Conservation (phyloP, 2,329 filamentous ascomycete genomes). For the Beauveria bassiana region DNA sequence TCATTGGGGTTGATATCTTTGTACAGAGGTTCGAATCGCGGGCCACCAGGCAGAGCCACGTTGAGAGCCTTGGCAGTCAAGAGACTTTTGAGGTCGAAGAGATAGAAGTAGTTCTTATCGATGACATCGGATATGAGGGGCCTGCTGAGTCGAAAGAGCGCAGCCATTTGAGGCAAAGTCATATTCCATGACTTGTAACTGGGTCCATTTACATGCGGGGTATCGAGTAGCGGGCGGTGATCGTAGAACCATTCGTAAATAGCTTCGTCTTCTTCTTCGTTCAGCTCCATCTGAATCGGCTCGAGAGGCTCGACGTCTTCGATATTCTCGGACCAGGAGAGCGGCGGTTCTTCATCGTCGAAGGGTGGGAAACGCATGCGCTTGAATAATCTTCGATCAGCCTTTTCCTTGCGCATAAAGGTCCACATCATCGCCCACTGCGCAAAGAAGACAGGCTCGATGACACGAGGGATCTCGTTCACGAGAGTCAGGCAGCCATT, state of each 20-base stretch:
- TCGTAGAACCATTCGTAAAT: conserved; percentile 98
- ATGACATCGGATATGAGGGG: conserved; percentile 86
- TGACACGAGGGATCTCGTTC: conserved; percentile 92
- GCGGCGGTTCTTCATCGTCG: conserved; percentile 93
- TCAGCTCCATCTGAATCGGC: conserved; percentile 96
- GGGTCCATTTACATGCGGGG: conserved; percentile 86
- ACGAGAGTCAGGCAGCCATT: conserved; percentile 96
- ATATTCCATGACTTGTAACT: conserved; percentile 98
- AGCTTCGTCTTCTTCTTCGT: conserved; percentile 84
- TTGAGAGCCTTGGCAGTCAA: conserved; percentile 95
- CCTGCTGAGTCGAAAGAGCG: conserved; percentile 82
- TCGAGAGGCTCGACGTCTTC: conserved; percentile 97
- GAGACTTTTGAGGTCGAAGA: conserved; percentile 93
- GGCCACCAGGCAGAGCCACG: conserved; percentile 93
- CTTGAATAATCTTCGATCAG: conserved; percentile 92
- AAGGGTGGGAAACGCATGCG: conserved; percentile 98
- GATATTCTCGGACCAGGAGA: conserved; percentile 98
- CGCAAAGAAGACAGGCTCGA: conserved; percentile 94
- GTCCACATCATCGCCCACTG: conserved; percentile 99
- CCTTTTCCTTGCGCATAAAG: conserved; percentile 96
- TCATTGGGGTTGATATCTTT: conserved; percentile 99
- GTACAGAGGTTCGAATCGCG: conserved; percentile 92
- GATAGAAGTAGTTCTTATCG: conserved; percentile 95
- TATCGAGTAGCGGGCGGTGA: conserved; percentile 82
- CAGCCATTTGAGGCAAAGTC: conserved; percentile 89